A percentile compares a stretch with the other conserved stretches of the same genome.
These are phyloP conservation scores for Penicillium coprophilum DNA, from an alignment of 495 filamentous ascomycete species.

Conservation along the genomic window DNA sequence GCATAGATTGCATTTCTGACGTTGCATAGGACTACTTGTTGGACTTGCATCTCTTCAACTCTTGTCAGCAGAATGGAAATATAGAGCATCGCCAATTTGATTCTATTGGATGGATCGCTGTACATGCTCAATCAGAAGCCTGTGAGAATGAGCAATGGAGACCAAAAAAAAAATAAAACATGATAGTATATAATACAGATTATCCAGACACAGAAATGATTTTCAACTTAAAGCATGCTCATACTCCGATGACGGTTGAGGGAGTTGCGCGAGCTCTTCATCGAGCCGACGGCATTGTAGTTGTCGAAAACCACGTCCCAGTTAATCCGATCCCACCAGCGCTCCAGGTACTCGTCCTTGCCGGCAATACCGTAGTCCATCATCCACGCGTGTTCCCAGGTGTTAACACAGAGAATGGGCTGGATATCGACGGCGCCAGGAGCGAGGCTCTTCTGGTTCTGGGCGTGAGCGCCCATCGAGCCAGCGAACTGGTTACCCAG, in stretches of 20 bases:
- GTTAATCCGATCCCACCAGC: constrained; percentile 85
- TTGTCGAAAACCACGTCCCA: constrained; percentile 69
- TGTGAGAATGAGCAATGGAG: constrained; percentile 10
- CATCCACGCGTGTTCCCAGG: constrained; percentile 94
- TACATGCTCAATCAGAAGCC: constrained; percentile 16
- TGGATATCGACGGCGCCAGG: constrained; percentile 69
- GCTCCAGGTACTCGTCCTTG: constrained; percentile 72
- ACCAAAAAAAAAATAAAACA: constrained; percentile 23
- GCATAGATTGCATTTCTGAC: constrained; percentile 1
- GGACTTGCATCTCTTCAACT: neutral
- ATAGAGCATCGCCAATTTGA: constrained; percentile 6
- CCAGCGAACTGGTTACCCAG: constrained; percentile 49
- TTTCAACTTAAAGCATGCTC: constrained; percentile 31
- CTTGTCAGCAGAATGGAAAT: neutral
- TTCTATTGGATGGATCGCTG: constrained; percentile 23
- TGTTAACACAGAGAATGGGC: constrained; percentile 87
- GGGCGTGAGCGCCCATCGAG: constrained; percentile 48
- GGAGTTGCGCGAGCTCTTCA: constrained; percentile 21
- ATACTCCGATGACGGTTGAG: constrained; percentile 30
- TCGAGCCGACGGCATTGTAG: constrained; percentile 39
- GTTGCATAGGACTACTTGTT: neutral
- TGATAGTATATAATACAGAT: constrained; percentile 36
- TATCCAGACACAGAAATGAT: constrained; percentile 24
- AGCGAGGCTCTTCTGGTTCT: constrained; percentile 48
- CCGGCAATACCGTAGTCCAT: constrained; percentile 78